Percentiles rank a stretch among this genome's conserved stretches.
Conservation (phyloP, 306 rosid species). For the Begonia loranthoides region DNA sequence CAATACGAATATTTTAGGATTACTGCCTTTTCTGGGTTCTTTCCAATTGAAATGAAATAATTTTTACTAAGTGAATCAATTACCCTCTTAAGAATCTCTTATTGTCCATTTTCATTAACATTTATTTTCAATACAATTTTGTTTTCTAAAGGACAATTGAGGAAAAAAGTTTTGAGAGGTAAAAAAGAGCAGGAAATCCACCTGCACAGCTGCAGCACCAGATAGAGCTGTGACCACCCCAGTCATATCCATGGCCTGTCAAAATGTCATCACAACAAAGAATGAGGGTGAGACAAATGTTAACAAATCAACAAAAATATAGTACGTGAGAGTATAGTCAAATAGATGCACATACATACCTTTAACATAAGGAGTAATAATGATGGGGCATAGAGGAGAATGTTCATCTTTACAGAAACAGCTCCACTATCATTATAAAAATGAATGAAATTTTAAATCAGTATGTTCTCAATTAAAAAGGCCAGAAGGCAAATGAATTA, state of each 20-base stretch:
- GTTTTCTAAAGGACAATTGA: too few species aligned
- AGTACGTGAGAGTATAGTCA: conserved; percentile 1
- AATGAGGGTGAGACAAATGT: conserved; percentile 12
- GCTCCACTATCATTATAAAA: conserved; percentile 44
- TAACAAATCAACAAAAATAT: not conserved
- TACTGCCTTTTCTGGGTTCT: too few species aligned
- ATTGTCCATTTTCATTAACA: too few species aligned
- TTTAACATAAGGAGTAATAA: conserved; percentile 76
- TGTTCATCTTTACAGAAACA: conserved; percentile 95
- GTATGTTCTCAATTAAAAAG: conserved; percentile 2
- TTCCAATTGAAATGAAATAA: too few species aligned
- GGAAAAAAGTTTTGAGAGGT: too few species aligned
- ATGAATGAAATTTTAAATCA: conserved; percentile 14
- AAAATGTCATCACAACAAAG: conserved; percentile 12
- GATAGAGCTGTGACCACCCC: conserved; percentile 66
- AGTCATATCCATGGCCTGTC: conserved; percentile 60
- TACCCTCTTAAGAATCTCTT: too few species aligned
- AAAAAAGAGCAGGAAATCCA: conserved; percentile 8
- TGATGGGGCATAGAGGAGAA: conserved; percentile 86
- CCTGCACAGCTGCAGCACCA: conserved; percentile 92
- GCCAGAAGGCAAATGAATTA: conserved; percentile 4
- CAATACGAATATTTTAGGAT: too few species aligned
- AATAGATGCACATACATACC: conserved; percentile 27
- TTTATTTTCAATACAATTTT: too few species aligned
- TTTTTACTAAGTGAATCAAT: too few species aligned